These are phyloP conservation scores for Waltergamsia citrina DNA, from an alignment of 2,329 filamentous ascomycete genomes.

Conservation along the genomic window DNA sequence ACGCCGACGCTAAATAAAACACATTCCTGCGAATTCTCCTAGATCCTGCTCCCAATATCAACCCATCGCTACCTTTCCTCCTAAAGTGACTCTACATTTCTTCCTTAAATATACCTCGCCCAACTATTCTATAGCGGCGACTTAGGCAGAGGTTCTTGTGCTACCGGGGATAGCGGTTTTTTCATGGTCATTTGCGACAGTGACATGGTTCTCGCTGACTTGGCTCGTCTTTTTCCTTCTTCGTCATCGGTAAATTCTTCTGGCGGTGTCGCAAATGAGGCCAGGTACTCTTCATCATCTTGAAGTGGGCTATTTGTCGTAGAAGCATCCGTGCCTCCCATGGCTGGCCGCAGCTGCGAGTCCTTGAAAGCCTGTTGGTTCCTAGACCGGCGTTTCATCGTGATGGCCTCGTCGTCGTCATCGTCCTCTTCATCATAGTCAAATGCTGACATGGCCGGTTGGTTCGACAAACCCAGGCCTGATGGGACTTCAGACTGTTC, in stretches of 20 bases:
- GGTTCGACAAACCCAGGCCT: slow-evolving; percentile 16
- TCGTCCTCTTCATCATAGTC: slow-evolving; percentile 31
- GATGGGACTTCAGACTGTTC: slow-evolving; percentile 2
- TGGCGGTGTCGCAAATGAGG: slow-evolving; percentile 41
- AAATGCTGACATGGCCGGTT: slow-evolving; percentile 25
- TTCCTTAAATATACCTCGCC: too few species aligned
- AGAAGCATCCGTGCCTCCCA: not conserved
- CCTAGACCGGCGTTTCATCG: slow-evolving; percentile 12
- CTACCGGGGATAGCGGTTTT: not conserved
- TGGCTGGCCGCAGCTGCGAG: not conserved
- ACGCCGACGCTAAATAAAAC: not conserved
- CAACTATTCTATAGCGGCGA: too few species aligned
- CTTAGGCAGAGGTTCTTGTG: not conserved
- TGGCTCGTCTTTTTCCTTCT: slow-evolving; percentile 24
- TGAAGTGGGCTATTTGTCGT: slow-evolving; percentile 16
- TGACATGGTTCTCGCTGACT: slow-evolving; percentile 54
- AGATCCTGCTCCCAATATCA: not conserved
- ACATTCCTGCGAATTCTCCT: not conserved
- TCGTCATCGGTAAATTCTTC: slow-evolving; percentile 34
- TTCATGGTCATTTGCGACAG: slow-evolving; percentile 48
- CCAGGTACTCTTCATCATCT: slow-evolving; percentile 33
- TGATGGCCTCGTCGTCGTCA: slow-evolving; percentile 15
- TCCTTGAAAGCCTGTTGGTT: slow-evolving; percentile 5
- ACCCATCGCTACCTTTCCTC: not conserved
- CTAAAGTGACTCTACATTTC: too few species aligned